Conservation (phyloP, 2,329 filamentous ascomycete genomes). For the Xylaria polymorpha region DNA sequence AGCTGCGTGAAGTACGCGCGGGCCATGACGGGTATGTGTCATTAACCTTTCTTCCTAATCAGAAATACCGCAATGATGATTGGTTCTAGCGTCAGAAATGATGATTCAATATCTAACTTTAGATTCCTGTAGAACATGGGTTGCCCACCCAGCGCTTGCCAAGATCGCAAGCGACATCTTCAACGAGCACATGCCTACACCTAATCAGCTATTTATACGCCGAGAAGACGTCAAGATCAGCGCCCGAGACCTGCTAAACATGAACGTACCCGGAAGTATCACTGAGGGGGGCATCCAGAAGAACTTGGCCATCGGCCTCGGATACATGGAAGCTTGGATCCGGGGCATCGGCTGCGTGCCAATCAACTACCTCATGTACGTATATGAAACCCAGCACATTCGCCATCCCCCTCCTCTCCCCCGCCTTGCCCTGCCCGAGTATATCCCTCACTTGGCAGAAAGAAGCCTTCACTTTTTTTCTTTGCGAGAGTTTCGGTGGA, state of each 20-base stretch:
- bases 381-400: conserved; percentile 31
- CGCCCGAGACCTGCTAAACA: conserved; percentile 93
- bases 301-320: conserved; percentile 95
- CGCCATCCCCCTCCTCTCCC: not conserved
- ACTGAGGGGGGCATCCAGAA: conserved; percentile 96
- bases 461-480: not conserved
- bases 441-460: conserved; percentile 23
- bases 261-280: conserved; percentile 93
- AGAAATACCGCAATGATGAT: not conserved
- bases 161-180: conserved; percentile 90
- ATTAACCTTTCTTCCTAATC: not conserved
- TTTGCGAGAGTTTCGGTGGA: not conserved
- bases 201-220: conserved; percentile 93
- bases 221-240: conserved; percentile 89
- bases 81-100: too few species aligned
- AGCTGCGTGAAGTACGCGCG: conserved; percentile 93
- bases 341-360: conserved; percentile 95
- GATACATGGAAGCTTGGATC: conserved; percentile 99
- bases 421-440: not conserved
- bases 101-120: conserved; percentile 18
- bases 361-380: conserved; percentile 93
- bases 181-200: conserved; percentile 98
- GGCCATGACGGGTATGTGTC: conserved; percentile 82
- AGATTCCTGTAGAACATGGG: conserved; percentile 75
- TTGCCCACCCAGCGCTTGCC: conserved; percentile 93